phyloP scores from a whole-genome alignment of 495 filamentous ascomycete species.

The Aspergillus bertholletiae region DNA sequence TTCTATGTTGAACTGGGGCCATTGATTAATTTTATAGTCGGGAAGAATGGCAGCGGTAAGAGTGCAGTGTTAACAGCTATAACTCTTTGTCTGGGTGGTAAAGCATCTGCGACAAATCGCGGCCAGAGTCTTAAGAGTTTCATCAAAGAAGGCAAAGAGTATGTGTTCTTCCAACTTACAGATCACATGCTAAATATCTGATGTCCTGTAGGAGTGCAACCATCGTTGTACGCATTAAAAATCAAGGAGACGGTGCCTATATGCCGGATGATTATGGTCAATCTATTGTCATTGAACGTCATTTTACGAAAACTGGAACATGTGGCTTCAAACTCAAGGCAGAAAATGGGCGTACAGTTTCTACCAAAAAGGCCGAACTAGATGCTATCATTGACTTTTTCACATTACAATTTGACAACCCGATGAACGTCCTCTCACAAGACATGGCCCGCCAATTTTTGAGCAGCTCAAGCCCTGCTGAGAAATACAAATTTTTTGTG shows the following conservation, averaged over 20 bases:
- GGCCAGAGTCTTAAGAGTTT: conserved; percentile 89
- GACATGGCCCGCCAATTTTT: conserved; percentile 94
- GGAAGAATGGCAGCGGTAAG: conserved; percentile 98
- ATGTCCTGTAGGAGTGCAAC: conserved; percentile 33
- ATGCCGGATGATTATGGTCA: conserved; percentile 78
- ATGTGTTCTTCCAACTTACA: conserved; percentile 17
- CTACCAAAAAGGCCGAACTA: conserved; percentile 81
- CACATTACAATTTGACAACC: conserved; percentile 92
- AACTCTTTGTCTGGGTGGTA: conserved; percentile 89
- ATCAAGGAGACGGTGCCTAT: conserved; percentile 78
- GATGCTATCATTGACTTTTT: conserved; percentile 92
- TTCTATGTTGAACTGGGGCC: conserved; percentile 81
- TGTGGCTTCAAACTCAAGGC: conserved; percentile 88
- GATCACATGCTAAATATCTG: conserved; percentile 21
- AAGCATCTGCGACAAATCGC: conserved; percentile 91
- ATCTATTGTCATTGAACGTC: conserved; percentile 84
- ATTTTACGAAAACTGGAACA: conserved; percentile 72
- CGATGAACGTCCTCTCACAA: conserved; percentile 95
- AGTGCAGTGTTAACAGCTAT: conserved; percentile 94
- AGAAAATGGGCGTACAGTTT: conserved; percentile 64
- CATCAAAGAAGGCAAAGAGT: conserved; percentile 86
- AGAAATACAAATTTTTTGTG: conserved; percentile 97
- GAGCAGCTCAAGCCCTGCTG: conserved; percentile 69
- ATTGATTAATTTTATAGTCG: conserved; percentile 95
- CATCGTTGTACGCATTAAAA: conserved; percentile 82